These are phyloP conservation scores for Pinus albicaulis DNA, from an alignment of 75 land plant genomes.

Conservation along the genomic window DNA sequence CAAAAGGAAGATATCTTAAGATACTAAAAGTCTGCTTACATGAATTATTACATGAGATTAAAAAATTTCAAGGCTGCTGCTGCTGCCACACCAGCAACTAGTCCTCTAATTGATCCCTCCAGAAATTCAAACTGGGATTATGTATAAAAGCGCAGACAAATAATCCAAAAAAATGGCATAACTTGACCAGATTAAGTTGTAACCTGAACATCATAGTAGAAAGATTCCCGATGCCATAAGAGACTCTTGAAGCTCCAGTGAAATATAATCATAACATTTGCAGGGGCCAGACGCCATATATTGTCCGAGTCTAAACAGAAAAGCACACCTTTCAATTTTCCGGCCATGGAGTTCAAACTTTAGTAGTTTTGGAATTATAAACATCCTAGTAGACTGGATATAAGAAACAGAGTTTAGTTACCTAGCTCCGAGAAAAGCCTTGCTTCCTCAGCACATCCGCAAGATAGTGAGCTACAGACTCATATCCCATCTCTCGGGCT, in stretches of 20 bases:
- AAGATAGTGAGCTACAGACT: constrained; percentile 57
- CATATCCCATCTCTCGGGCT: constrained; percentile 50
- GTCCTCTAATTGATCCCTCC: not conserved
- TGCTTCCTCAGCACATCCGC: constrained; percentile 26
- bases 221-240: not conserved
- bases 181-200: constrained; percentile 1
- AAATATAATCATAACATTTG: not conserved
- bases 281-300: not conserved
- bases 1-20: not conserved
- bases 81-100: not conserved
- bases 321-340: not conserved
- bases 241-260: not conserved
- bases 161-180: not conserved
- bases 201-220: not conserved
- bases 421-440: constrained; percentile 5
- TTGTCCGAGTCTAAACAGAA: not conserved
- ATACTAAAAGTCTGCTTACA: not conserved
- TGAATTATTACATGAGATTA: not conserved
- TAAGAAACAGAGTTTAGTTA: not conserved
- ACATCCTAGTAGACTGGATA: not conserved
- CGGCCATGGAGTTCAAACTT: not conserved
- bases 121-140: not conserved
- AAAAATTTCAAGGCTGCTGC: not conserved
- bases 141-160: not conserved
- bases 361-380: not conserved